phyloP scores from a whole-genome alignment of 768 basidiomycete species.

The Tulasnella sp. region DNA sequence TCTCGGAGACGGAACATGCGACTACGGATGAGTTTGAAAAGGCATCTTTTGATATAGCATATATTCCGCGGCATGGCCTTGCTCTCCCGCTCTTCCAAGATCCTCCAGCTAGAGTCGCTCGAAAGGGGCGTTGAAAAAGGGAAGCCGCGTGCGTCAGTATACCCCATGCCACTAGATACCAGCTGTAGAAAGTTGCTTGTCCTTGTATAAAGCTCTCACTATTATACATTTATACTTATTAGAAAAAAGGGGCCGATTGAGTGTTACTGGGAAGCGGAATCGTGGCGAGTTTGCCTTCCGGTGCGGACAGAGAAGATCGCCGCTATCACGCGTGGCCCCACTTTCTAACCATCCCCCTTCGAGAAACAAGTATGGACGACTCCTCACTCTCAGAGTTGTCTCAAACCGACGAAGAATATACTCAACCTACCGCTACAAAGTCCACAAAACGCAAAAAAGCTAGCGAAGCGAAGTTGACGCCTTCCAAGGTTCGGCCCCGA shows the following conservation, averaged over 20 bases:
- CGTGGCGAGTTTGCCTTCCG: no score
- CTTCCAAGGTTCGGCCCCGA: background rate
- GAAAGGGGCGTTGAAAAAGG: background rate
- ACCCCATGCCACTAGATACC: background rate
- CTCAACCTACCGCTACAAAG: background rate
- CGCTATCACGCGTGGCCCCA: background rate
- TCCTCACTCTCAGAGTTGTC: background rate
- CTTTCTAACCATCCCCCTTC: background rate
- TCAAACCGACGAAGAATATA: background rate
- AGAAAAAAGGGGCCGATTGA: no score
- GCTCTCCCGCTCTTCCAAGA: background rate
- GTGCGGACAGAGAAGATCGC: background rate
- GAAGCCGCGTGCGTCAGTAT: background rate
- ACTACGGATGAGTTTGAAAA: background rate
- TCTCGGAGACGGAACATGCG: background rate
- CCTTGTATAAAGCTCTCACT: no score
- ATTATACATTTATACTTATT: no score
- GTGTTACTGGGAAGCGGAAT: no score
- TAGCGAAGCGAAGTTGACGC: background rate
- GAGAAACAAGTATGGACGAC: background rate
- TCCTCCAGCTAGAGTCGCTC: background rate
- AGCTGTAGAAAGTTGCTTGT: no score
- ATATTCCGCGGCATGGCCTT: background rate
- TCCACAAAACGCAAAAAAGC: background rate
- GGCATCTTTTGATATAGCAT: background rate